Conservation (phyloP, 139 green algal genomes). For the Closterium sp. region DNA sequence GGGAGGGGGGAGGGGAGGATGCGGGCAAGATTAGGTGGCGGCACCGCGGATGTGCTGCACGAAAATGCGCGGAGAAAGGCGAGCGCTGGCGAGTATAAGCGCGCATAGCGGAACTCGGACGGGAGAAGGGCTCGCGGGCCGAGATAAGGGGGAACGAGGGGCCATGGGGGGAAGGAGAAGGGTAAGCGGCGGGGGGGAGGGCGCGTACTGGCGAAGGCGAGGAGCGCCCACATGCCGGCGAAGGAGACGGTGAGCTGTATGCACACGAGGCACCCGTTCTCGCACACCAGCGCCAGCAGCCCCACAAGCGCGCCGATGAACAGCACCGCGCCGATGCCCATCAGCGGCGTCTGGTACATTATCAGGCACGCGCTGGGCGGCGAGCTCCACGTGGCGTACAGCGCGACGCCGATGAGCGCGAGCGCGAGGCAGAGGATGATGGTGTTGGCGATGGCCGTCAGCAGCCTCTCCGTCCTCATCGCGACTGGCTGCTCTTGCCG, state of each 20-base stretch:
- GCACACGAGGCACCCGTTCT: not conserved
- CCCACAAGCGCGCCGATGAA: not conserved
- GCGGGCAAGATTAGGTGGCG: not conserved
- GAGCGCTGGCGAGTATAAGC: not conserved
- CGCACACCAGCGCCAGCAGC: not conserved
- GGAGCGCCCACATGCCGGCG: not conserved
- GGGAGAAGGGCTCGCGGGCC: not conserved
- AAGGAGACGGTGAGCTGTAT: not conserved
- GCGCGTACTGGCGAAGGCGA: not conserved
- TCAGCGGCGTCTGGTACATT: not conserved
- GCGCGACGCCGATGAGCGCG: not conserved
- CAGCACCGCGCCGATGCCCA: not conserved
- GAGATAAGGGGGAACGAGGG: not conserved
- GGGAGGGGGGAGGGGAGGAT: not conserved
- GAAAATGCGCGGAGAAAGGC: not conserved
- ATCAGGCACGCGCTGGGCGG: not conserved
- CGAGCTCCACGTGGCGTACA: not conserved
- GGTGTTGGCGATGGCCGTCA: not conserved
- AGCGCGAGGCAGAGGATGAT: not conserved
- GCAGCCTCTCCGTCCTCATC: not conserved
- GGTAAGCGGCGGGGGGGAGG: not conserved
- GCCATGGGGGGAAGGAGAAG: too few relatives aligned
- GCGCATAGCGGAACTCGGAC: not conserved
- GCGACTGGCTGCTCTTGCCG: not conserved
- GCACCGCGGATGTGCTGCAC: not conserved